phyloP scores from a whole-genome alignment of 441 rosid species.

The Hura crepitans region DNA sequence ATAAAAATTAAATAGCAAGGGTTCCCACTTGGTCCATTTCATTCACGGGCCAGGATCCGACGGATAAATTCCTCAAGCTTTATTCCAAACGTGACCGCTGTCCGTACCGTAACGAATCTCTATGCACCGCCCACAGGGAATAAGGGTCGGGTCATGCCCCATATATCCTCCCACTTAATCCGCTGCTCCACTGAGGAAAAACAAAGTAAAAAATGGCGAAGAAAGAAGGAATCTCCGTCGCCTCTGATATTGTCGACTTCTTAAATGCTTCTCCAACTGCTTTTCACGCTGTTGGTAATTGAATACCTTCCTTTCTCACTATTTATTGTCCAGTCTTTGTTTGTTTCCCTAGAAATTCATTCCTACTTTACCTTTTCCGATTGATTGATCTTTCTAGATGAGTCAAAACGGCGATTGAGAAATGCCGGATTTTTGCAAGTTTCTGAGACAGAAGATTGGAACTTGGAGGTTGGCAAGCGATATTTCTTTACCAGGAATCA shows the following conservation, averaged over 20 bases:
- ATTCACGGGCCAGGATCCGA: too few relatives aligned
- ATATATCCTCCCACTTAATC: too few relatives aligned
- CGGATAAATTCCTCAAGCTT: too few relatives aligned
- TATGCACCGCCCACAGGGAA: too few relatives aligned
- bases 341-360: conserved; percentile 8
- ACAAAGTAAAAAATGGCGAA: conserved; percentile 45
- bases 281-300: conserved; percentile 90
- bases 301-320: background rate
- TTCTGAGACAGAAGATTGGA: conserved; percentile 83
- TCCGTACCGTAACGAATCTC: too few relatives aligned
- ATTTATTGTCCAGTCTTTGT: background rate
- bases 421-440: conserved; percentile 67
- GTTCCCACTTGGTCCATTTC: too few relatives aligned
- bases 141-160: too few relatives aligned
- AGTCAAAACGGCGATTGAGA: conserved; percentile 63
- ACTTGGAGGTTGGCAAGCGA: conserved; percentile 66
- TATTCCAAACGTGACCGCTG: too few relatives aligned
- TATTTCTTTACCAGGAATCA: conserved; percentile 89
- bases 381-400: conserved; percentile 41
- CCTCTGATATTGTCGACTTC: conserved; percentile 65
- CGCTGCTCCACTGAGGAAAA: too few relatives aligned
- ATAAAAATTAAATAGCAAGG: too few relatives aligned
- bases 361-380: background rate
- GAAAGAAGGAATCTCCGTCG: conserved; percentile 33
- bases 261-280: conserved; percentile 95